These are phyloP conservation scores for Nitzschia sp. DNA, from an alignment of 108 stramenopile genomes.

Conservation along the genomic window DNA sequence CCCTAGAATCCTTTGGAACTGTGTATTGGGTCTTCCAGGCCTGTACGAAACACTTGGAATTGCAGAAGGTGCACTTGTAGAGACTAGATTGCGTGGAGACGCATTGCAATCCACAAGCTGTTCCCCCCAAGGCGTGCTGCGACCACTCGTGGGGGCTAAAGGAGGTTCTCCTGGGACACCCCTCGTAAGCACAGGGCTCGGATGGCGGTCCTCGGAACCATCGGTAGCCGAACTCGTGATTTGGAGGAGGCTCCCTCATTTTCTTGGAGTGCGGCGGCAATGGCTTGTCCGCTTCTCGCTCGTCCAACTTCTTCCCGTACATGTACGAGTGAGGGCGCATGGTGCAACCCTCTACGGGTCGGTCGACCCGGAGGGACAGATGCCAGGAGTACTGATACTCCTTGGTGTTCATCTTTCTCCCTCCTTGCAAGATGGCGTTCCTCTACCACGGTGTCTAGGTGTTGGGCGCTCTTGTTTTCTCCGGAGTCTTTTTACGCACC, in stretches of 20 bases:
- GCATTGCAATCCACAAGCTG: constrained; percentile 79
- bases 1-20: constrained; percentile 47
- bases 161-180: constrained; percentile 79
- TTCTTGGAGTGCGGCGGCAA: constrained; percentile 69
- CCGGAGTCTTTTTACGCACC: no score
- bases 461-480: no score
- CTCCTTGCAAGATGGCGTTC: background rate
- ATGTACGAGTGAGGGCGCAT: constrained; percentile 87
- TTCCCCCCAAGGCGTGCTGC: constrained; percentile 76
- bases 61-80: constrained; percentile 84
- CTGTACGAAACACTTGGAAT: constrained; percentile 78
- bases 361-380: constrained; percentile 82
- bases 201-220: constrained; percentile 82
- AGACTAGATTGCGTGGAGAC: constrained; percentile 77
- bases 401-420: constrained; percentile 46
- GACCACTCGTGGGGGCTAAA: constrained; percentile 90
- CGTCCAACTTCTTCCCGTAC: constrained; percentile 90
- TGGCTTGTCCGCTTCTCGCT: constrained; percentile 65
- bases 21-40: constrained; percentile 91
- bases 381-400: constrained; percentile 81
- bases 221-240: constrained; percentile 81
- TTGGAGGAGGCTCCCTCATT: constrained; percentile 78
- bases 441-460: no score
- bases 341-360: constrained; percentile 86
- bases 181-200: constrained; percentile 77